Evolutionary conservation across 129 eudicot genomes (phyloP).

Genomic region (Kitagawia praeruptora): DNA sequence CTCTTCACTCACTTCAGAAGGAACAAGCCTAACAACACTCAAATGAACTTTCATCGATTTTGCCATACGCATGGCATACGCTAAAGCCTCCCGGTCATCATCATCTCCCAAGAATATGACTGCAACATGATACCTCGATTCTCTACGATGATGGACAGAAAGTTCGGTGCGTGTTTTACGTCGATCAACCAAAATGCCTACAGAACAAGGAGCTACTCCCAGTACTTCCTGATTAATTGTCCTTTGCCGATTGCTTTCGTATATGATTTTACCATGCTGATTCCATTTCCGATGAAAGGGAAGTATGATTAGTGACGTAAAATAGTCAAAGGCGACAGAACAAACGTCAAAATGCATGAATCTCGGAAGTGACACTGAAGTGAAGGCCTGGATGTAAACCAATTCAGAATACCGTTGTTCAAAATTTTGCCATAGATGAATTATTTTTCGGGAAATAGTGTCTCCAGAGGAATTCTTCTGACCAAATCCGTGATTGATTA

Average conservation of each 20-base stretch:
- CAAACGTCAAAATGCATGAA: slow-evolving; percentile 26
- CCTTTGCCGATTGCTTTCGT: not conserved
- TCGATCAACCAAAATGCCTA: slow-evolving; percentile 19
- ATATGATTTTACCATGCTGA: slow-evolving; percentile 7
- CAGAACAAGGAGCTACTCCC: slow-evolving; percentile 16
- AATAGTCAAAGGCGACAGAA: slow-evolving; percentile 23
- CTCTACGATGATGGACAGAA: not conserved
- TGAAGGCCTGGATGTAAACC: slow-evolving; percentile 7
- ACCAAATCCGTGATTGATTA: slow-evolving; percentile 6
- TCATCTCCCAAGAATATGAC: slow-evolving; percentile 34
- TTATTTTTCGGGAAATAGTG: not conserved
- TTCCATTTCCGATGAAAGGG: slow-evolving; percentile 21
- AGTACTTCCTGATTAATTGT: slow-evolving; percentile 3
- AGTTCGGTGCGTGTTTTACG: slow-evolving; percentile 10
- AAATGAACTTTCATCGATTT: slow-evolving; percentile 18
- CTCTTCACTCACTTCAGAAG: slow-evolving; percentile 7
- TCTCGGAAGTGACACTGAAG: slow-evolving; percentile 12
- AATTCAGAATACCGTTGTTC: not conserved
- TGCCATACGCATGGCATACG: slow-evolving; percentile 36
- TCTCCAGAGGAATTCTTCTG: slow-evolving; percentile 1
- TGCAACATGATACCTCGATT: slow-evolving; percentile 9
- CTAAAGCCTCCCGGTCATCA: slow-evolving; percentile 42
- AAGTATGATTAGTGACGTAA: slow-evolving; percentile 15
- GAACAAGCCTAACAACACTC: slow-evolving; percentile 22
- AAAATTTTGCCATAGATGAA: not conserved